Evolutionary conservation across 1,284 basidiomycete species (phyloP).

Genomic region (Trichosporon coremiiforme): DNA sequence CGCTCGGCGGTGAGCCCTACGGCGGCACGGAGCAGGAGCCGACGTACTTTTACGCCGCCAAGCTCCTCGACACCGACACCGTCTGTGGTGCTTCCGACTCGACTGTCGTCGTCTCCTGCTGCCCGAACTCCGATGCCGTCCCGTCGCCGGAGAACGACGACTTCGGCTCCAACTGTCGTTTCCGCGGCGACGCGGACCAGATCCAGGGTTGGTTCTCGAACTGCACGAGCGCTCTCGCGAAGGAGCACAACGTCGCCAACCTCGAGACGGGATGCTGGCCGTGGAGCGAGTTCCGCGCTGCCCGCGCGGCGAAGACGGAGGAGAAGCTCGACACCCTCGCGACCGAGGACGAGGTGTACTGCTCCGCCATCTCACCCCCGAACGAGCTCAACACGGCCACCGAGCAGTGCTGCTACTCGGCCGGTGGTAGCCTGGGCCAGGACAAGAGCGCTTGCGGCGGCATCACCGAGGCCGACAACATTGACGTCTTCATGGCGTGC

Average conservation of each 20-base stretch:
- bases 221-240: background rate
- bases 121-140: background rate
- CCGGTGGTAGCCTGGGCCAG: background rate
- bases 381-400: slow-evolving; percentile 14
- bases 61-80: slow-evolving; percentile 15
- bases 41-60: slow-evolving; percentile 14
- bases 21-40: slow-evolving; percentile 11
- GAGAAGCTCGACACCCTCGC: background rate
- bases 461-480: slow-evolving; percentile 17
- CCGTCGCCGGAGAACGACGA: slow-evolving; percentile 15
- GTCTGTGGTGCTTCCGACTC: slow-evolving; percentile 7
- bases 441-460: slow-evolving; percentile 9
- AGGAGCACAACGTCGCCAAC: slow-evolving; percentile 11
- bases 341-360: slow-evolving; percentile 16
- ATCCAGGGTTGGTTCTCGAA: background rate
- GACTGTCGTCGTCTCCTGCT: slow-evolving; percentile 7
- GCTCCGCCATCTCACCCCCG: background rate
- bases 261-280: slow-evolving; percentile 12
- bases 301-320: slow-evolving; percentile 7
- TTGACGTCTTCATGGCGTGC: slow-evolving; percentile 14
- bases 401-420: slow-evolving; percentile 13
- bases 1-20: slow-evolving; percentile 2
- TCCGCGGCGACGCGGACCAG: background rate
- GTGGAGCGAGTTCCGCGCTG: slow-evolving; percentile 8
- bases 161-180: slow-evolving; percentile 11